A percentile compares a stretch with the other conserved stretches of the same genome.
Evolutionary conservation across 2,329 filamentous ascomycete genomes (phyloP).

Genomic region (Pestalotiopsis sp.): DNA sequence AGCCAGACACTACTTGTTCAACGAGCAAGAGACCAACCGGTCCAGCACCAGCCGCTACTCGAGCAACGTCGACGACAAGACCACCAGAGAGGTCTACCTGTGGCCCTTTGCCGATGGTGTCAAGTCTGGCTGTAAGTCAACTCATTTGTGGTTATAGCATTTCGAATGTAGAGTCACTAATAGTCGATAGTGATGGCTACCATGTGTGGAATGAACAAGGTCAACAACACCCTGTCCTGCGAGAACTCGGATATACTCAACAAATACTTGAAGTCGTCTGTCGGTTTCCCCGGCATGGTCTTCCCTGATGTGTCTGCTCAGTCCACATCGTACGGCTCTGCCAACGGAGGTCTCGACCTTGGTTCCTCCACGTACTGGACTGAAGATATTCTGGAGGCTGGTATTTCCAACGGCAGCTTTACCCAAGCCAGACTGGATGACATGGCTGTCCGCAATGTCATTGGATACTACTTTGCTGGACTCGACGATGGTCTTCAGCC

Average conservation of each 20-base stretch:
- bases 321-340: slow-evolving; percentile 1
- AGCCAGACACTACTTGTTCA: slow-evolving; percentile 13
- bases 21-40: slow-evolving; percentile 18
- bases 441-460: slow-evolving; percentile 17
- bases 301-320: slow-evolving; percentile 4
- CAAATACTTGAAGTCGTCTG: slow-evolving; percentile 24
- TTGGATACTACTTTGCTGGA: slow-evolving; percentile 16
- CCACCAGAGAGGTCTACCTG: slow-evolving; percentile 25
- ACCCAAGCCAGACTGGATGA: slow-evolving; percentile 18
- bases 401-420: slow-evolving; percentile 16
- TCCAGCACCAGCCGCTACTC: slow-evolving; percentile 9
- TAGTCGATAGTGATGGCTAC: slow-evolving; percentile 13
- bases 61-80: slow-evolving; percentile 22
- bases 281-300: slow-evolving; percentile 25
- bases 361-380: slow-evolving; percentile 3
- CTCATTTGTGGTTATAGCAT: neutral
- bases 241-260: slow-evolving; percentile 24
- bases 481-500: slow-evolving; percentile 14
- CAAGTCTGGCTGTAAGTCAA: slow-evolving; percentile 14
- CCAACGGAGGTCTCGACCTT: slow-evolving; percentile 7
- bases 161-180: neutral
- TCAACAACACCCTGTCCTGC: slow-evolving; percentile 24
- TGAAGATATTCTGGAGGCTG: slow-evolving; percentile 6
- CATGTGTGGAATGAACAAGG: slow-evolving; percentile 27
- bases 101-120: slow-evolving; percentile 23